Percentiles rank a stretch among this genome's conserved stretches.
These are phyloP conservation scores for Talaromyces sp. DNA, from an alignment of 2,329 filamentous ascomycete genomes.

Conservation along the genomic window DNA sequence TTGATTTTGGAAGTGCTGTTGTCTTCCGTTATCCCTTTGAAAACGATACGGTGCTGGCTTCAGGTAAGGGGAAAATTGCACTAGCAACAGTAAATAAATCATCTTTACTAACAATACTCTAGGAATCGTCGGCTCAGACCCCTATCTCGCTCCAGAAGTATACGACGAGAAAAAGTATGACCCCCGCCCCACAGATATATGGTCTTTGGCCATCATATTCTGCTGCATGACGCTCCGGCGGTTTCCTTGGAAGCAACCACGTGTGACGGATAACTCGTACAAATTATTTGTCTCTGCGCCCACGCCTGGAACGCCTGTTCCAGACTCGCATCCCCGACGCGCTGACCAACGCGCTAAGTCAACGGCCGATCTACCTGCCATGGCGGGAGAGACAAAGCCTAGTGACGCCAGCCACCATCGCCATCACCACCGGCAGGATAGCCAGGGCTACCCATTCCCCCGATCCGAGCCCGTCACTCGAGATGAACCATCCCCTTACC, in stretches of 20 bases:
- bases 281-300: slow-evolving; percentile 86
- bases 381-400: slow-evolving; percentile 21
- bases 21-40: slow-evolving; percentile 98
- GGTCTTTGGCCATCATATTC: slow-evolving; percentile 97
- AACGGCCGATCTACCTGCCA: slow-evolving; percentile 28
- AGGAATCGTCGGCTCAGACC: slow-evolving; percentile 83
- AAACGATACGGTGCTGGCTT: slow-evolving; percentile 74
- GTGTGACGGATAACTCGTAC: slow-evolving; percentile 88
- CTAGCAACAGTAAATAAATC: too few species aligned
- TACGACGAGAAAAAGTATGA: slow-evolving; percentile 94
- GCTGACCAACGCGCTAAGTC: slow-evolving; percentile 31
- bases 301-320: slow-evolving; percentile 59
- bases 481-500: slow-evolving; percentile 15
- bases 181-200: slow-evolving; percentile 89
- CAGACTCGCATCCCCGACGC: slow-evolving; percentile 34
- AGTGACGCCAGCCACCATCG: slow-evolving; percentile 3
- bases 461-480: slow-evolving; percentile 16
- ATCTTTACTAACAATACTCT: slow-evolving; percentile 1
- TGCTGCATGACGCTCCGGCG: slow-evolving; percentile 95
- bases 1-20: slow-evolving; percentile 95
- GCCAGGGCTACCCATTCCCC: slow-evolving; percentile 2
- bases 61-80: slow-evolving; percentile 54
- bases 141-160: slow-evolving; percentile 93
- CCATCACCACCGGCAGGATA: slow-evolving; percentile 12
- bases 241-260: slow-evolving; percentile 96